Conservation (phyloP, 805 yeast species). For the Wickerhamomyces pijperi region DNA sequence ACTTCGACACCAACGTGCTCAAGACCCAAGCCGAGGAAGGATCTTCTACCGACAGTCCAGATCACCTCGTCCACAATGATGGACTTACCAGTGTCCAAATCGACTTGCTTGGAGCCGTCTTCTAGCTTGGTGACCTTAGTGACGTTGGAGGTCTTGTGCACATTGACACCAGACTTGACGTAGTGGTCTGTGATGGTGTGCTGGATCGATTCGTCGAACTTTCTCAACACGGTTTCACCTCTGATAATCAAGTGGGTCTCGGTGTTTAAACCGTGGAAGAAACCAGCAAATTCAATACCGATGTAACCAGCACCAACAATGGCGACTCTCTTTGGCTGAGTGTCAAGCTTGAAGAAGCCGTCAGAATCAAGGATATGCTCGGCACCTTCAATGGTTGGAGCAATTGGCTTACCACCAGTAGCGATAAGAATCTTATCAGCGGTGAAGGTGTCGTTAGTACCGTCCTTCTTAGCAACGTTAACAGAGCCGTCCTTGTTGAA, state of each 20-base stretch:
- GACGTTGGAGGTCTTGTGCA: slow-evolving; percentile 58
- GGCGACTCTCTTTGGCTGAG: slow-evolving; percentile 87
- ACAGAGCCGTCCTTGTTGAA: slow-evolving; percentile 63
- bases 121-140: slow-evolving; percentile 34
- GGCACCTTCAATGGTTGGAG: slow-evolving; percentile 70
- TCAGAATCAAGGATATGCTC: slow-evolving; percentile 82
- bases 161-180: slow-evolving; percentile 67
- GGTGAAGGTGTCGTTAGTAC: slow-evolving; percentile 43
- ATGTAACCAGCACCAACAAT: slow-evolving; percentile 97
- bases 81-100: slow-evolving; percentile 26
- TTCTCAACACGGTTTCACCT: slow-evolving; percentile 82
- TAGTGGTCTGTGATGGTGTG: slow-evolving; percentile 72
- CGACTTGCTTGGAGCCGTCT: slow-evolving; percentile 38
- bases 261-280: slow-evolving; percentile 78
- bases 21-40: slow-evolving; percentile 62
- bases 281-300: slow-evolving; percentile 92
- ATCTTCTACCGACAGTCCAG: slow-evolving; percentile 92
- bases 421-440: slow-evolving; percentile 84
- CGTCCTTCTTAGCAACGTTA: slow-evolving; percentile 64
- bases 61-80: slow-evolving; percentile 70
- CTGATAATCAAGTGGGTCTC: slow-evolving; percentile 83
- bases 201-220: slow-evolving; percentile 77
- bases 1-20: slow-evolving; percentile 65
- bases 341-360: slow-evolving; percentile 73
- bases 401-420: slow-evolving; percentile 80